Base-by-base conservation (phyloP, 2,329 filamentous ascomycete species). In the Onygenales sp. region DNA sequence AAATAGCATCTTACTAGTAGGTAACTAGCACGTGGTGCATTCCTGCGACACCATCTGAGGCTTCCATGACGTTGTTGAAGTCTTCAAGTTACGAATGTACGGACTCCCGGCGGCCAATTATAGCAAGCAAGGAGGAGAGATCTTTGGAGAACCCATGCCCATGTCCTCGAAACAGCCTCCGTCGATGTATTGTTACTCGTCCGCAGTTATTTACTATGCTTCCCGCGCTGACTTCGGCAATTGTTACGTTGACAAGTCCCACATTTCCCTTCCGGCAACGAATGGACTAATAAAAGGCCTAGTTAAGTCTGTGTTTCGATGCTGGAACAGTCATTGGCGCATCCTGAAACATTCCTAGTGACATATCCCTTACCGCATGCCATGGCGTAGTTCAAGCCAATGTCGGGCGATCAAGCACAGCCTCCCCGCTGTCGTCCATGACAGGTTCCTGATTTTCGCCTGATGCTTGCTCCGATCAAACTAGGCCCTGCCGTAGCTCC, bases 401-500 rank as follows among this genome's bases (percentile, higher is more conserved):
- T 37, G 53, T 51, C 53, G 56, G 52, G 36, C 50, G 53, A 53
- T 51, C 55, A 52, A 51, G 53, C 52, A 51, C 49, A 36, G 46
- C 42, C 42, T 54, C 53, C 47, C 54, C 49, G 51, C 49, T 52
- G 21, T 27, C 21, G 21, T 27, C 21, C 21, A 54, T 54, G 52
- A 54, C 53, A 50, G 49, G 47, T 45, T 53, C 52, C 52, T 58
- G 49, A 52, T 52, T 42, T 52, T 52, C 33, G 42, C 37, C 42
- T 52, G 49, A 54, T 56, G 56, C 57, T 49, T 55, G 55, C 51
- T 58, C 51, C 42, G 51, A 57, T 57, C 52, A 43, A 52, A 46
- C 46, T 48, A 52, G 45, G 47, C 42, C 33, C 10, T 52, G 43
- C 7, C 11, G n/a, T 37, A 39, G 39, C n/a, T 45, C 21, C 42